A percentile compares a stretch with the other conserved stretches of the same genome.
Conservation (phyloP, 495 filamentous ascomycete species). For the Tuber microsphaerosporum region DNA sequence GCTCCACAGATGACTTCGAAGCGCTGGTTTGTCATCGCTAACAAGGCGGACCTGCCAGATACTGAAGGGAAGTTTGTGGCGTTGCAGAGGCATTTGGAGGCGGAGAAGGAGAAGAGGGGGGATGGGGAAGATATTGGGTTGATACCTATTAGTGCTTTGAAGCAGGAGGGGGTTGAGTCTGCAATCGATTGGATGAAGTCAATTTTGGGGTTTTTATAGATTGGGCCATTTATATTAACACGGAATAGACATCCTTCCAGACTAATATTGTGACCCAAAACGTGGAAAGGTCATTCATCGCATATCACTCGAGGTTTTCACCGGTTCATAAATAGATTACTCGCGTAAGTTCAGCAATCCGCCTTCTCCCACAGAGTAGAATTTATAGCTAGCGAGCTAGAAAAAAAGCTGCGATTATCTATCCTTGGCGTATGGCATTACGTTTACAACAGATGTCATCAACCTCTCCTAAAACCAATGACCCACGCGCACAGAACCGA, state of each 20-base stretch:
- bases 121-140: slow-evolving; percentile 59
- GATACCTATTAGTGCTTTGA: slow-evolving; percentile 83
- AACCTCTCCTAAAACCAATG: background rate
- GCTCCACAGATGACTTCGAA: slow-evolving; percentile 50
- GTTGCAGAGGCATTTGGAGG: slow-evolving; percentile 46
- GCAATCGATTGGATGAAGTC: slow-evolving; percentile 72
- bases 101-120: slow-evolving; percentile 62
- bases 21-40: slow-evolving; percentile 95
- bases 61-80: slow-evolving; percentile 69
- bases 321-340: background rate
- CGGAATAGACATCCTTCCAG: background rate
- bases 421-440: background rate
- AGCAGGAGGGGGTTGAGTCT: slow-evolving; percentile 69
- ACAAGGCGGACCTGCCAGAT: slow-evolving; percentile 77
- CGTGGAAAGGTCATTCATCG: background rate
- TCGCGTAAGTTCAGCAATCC: background rate
- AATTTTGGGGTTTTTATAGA: slow-evolving; percentile 52
- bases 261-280: background rate
- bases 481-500: background rate
- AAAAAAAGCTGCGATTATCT: background rate
- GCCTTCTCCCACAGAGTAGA: background rate
- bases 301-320: background rate
- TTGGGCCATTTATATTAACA: background rate
- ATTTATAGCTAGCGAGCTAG: background rate
- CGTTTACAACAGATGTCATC: background rate